Evolutionary conservation across 2,329 filamentous ascomycete genomes (phyloP), one percentile per base, ranked within the genome.

Genomic region (Plectosphaerella cucumerina): DNA sequence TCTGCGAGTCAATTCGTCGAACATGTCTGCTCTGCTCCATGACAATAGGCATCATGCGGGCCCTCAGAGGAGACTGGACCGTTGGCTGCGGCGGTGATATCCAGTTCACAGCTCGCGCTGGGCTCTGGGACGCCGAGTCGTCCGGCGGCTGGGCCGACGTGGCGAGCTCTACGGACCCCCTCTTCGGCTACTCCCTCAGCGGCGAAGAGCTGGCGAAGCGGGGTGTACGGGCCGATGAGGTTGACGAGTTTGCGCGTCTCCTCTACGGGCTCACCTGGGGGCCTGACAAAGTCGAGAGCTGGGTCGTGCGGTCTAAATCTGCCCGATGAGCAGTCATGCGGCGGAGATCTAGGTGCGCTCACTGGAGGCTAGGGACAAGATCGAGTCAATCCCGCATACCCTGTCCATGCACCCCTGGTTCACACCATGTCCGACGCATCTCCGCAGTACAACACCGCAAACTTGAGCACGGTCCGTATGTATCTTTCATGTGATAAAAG

Each of bases 201-300:
- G 51, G 53, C 1, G 17, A 56, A 6, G 31, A 23, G 0, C 17
- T 56, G n/a, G 37, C 48, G 11, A 43, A 51, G 8, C 49, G 49
- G 9, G 53, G 52, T 12, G 22, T 56, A 12, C 37, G 26, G 9
- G 53, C 51, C 35, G 39, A 18, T 2, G 47, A 54, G 3, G 52
- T 56, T 6, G 53, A 56, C 14, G 53, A 56, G 44, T 56, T 50
- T 43, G 49, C 52, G 5, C 33, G 49, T 14, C 41, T 51, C 10
- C 17, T 56, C 0, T 54, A 54, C 5, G 53, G 49, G 3, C 22
- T 56, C 11, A 37, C 52, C 37, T 54, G 49, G 53, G 51, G 52
- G 15, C n/a, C 49, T 8, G 53, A 56, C 11, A 51, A 56, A 46
- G 53, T 56, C 1, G 53, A 54, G 26, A 34, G 37, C 3, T 56